Evolutionary conservation across 192 early-diverging fungal genomes (phyloP), one percentile per base, ranked within the genome.

Genomic region (Umbelopsis sp.): DNA sequence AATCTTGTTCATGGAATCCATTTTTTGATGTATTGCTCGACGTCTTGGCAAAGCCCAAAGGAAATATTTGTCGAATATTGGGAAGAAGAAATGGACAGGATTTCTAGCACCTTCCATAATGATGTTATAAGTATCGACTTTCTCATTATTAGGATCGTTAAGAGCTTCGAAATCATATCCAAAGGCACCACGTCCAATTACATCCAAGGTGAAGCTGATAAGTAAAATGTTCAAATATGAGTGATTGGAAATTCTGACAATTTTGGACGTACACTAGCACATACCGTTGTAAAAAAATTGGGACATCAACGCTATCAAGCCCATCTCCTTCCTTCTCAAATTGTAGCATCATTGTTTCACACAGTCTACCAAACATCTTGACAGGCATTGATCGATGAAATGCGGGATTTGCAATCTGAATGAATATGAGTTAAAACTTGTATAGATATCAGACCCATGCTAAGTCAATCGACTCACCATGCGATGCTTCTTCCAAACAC

Each of bases 301-400:
- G 17, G 41, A 59, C 22, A 44, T 71, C 25, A 21, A 45, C 21
- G 25, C 5, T 22, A 44, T 20, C 31, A 59, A 71, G 32, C 1
- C 31, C 43, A 29, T 62, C 26, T 9, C 26, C 53, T 32, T 59
- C 53, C 11, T 10, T 43, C n/a, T 71, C 70, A 36, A 71, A 38
- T 10, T 17, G 22, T 16, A 21, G 3, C 56, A 78, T 53, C n/a
- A 78, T 32, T 25, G 34, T 54, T 36, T 74, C 47, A 2, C 52
- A 41, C 0, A 31, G 54, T 26, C 24, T 34, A 9, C 68, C 77
- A 74, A 78, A 78, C 17, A 67, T 29, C 17, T 47, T 65, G 3
- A 74, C 77, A 10, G 77, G 77, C 68, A 74, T 66, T 4, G 68
- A 50, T n/a, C 69, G 54, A 34, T 74, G 77, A 31, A 78, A 78